These are phyloP conservation scores for Venturia carpophila DNA, from an alignment of 2,329 filamentous ascomycete genomes.

Conservation along the genomic window DNA sequence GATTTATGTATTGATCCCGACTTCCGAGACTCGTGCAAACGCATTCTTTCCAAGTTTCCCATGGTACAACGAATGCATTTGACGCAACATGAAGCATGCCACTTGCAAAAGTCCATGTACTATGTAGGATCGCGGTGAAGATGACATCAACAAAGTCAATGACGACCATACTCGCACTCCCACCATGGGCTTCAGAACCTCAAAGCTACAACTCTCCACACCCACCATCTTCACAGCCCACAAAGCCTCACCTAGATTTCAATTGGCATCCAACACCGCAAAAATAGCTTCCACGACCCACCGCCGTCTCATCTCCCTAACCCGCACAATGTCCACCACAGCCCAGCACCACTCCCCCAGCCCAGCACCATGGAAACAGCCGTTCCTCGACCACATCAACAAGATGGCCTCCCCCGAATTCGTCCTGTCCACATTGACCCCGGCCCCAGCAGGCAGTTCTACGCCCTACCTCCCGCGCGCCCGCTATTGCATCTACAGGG, in stretches of 20 bases:
- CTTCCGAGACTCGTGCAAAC: neutral
- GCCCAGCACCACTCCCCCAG: slow-evolving; percentile 27
- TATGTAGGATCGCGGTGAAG: neutral
- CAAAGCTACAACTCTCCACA: neutral
- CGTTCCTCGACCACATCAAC: slow-evolving; percentile 43
- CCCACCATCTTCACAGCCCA: neutral
- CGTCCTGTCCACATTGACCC: slow-evolving; percentile 43
- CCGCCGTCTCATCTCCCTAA: slow-evolving; percentile 35
- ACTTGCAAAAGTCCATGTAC: neutral
- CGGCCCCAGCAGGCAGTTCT: slow-evolving; percentile 29
- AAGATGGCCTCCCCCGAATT: slow-evolving; percentile 44
- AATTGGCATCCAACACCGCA: slow-evolving; percentile 21
- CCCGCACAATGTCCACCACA: slow-evolving; percentile 41
- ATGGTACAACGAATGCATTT: neutral
- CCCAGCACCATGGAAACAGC: slow-evolving; percentile 44
- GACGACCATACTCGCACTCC: slow-evolving; percentile 1
- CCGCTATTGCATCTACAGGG: slow-evolving; percentile 76
- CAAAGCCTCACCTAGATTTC: neutral
- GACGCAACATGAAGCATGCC: neutral
- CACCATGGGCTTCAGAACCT: neutral
- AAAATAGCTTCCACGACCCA: slow-evolving; percentile 34
- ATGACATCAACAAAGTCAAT: slow-evolving; percentile 13
- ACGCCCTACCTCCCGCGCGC: slow-evolving; percentile 46
- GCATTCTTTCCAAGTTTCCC: neutral
- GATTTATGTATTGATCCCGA: neutral